A percentile compares a stretch with the other conserved stretches of the same genome.
Conservation (phyloP, 495 filamentous ascomycete genomes). For the Aspergillus diversus region DNA sequence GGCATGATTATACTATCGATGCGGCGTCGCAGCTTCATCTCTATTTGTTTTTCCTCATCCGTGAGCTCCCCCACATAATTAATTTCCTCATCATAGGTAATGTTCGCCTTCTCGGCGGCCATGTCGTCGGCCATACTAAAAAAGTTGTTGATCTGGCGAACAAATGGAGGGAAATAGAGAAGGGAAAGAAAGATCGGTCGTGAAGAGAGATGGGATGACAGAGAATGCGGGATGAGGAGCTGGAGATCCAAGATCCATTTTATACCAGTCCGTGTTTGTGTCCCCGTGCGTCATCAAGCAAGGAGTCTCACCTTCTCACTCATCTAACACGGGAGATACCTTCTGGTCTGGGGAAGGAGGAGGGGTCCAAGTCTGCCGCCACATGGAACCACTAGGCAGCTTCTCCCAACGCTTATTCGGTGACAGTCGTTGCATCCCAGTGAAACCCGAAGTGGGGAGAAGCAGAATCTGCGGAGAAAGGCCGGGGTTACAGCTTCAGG, state of each 20-base stretch:
- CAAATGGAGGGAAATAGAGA: background rate
- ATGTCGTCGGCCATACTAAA: conserved; percentile 14
- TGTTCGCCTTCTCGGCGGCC: conserved; percentile 34
- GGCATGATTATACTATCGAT: conserved; percentile 61
- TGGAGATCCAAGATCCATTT: background rate
- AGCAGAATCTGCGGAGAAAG: conserved; percentile 19
- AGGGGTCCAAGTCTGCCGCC: conserved; percentile 3
- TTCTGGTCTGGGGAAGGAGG: background rate
- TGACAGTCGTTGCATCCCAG: background rate
- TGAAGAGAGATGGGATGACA: background rate
- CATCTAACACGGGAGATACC: background rate
- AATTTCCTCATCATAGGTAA: conserved; percentile 47
- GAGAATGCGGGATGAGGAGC: background rate
- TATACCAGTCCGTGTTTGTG: background rate
- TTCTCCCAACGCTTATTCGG: background rate
- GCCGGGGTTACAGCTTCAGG: conserved; percentile 9
- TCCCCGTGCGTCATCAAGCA: background rate
- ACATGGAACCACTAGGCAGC: background rate
- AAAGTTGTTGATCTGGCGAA: background rate
- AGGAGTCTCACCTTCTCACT: conserved; percentile 1
- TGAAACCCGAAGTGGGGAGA: background rate
- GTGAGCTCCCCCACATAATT: conserved; percentile 43
- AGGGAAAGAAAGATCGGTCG: background rate
- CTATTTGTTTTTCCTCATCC: conserved; percentile 47
- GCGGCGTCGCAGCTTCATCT: conserved; percentile 50